Base-by-base conservation (phyloP, 768 basidiomycete species). In the Amanita pseudoporphyria region DNA sequence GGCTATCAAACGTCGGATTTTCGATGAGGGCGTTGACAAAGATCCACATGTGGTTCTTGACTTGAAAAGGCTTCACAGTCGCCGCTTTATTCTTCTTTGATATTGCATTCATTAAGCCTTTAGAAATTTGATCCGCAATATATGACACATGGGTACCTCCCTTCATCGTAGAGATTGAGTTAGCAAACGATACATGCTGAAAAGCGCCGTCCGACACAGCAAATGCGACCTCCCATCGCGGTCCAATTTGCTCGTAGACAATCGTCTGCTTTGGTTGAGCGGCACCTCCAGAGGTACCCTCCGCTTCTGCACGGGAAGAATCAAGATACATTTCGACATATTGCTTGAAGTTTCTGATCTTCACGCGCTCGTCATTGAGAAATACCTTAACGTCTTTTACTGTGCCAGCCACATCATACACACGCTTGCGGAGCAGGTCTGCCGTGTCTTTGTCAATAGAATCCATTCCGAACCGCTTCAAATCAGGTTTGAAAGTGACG, bases 1-100 rank as follows among this genome's bases (percentile, higher is more conserved):
- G 96, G 74, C 90, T 93, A 74, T 99, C 95, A 67, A 99, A 99
- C 1, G 92, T 90, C 7, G 96, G 95, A 61, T 99, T 99, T 69
- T 95, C 94, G 56, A 99, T 84, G 53, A 96, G 72, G 12, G 90
- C 82, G 59, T 97, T 98, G 61, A 99, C 83, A 60, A 98, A 99
- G 47, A 99, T 77, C 91, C 90, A 94, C 82, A 99, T 92, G 62
- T 99, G 94, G 59, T 86, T 93, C 73, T 91, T 95, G 69, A 98
- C 84, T 68, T 96, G 92, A 47, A 82, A 78, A 13, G 89, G 77
- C 64, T 97, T 98, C 59, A 98, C 86, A 1, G 86, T 77, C n/a
- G 93, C 91, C 2, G 75, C 91, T 69, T 96, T 97, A 72, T 99
- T 96, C 80, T 95, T 98, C 81, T 97, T 97, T 62, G 81, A 71